Conservation (phyloP, 23 red algal species). For the Chondrus crispus region DNA sequence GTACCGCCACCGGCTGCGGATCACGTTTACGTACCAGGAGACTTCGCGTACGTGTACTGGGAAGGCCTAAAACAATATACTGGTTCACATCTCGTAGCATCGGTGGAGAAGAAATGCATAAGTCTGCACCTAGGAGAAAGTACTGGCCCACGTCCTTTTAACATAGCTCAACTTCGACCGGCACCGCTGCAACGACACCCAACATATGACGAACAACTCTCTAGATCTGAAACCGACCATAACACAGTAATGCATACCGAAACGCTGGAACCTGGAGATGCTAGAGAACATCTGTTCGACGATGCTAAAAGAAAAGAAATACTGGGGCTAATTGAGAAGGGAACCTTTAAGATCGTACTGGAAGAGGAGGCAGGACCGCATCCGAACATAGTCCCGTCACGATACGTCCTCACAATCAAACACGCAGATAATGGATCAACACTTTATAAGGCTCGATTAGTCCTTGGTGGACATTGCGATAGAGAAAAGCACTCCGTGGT, state of each 20-base stretch:
- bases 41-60: not conserved
- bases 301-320: constrained; percentile 11
- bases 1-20: not conserved
- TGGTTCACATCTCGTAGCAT: not conserved
- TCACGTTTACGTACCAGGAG: not conserved
- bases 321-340: not conserved
- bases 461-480: constrained; percentile 9
- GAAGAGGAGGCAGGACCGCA: not conserved
- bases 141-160: not conserved
- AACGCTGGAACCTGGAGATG: not conserved
- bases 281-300: not conserved
- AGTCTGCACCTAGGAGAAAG: not conserved
- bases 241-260: not conserved
- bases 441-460: not conserved
- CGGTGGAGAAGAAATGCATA: not conserved
- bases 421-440: not conserved
- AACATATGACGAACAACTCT: not conserved
- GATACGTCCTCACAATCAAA: constrained; percentile 8
- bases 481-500: not conserved
- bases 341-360: not conserved
- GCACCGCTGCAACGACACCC: not conserved
- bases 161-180: not conserved
- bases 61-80: not conserved
- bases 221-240: not conserved
- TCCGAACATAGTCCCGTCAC: not conserved